Evolutionary conservation across 2,329 filamentous ascomycete genomes (phyloP).

Genomic region (Penicillium sp.): DNA sequence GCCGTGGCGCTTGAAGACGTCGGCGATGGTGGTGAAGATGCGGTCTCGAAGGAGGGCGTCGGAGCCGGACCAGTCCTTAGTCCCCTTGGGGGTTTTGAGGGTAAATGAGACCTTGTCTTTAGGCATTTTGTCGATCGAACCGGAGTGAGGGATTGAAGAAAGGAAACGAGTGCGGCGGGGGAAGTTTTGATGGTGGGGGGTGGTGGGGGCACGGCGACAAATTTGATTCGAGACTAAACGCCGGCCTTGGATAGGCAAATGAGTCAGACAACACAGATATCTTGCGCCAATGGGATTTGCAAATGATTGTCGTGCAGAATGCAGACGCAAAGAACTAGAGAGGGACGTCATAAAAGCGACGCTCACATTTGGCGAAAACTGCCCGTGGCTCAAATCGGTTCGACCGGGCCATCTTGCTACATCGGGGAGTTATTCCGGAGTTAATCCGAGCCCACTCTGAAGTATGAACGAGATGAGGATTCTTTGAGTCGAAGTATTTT

Average conservation of each 20-base stretch:
- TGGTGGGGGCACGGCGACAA: conserved; percentile 29
- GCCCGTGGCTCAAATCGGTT: conserved; percentile 12
- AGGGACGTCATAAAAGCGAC: conserved; percentile 33
- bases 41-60: conserved; percentile 79
- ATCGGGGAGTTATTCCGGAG: conserved; percentile 16
- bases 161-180: conserved; percentile 28
- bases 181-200: conserved; percentile 28
- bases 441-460: conserved; percentile 17
- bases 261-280: conserved; percentile 18
- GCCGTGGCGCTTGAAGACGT: conserved; percentile 82
- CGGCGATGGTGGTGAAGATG: conserved; percentile 73
- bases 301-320: conserved; percentile 33
- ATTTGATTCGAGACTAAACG: conserved; percentile 28
- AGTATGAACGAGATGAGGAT: background rate
- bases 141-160: conserved; percentile 21
- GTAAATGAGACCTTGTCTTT: conserved; percentile 56
- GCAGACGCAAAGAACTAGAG: conserved; percentile 20
- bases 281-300: conserved; percentile 16
- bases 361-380: conserved; percentile 14
- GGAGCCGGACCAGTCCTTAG: conserved; percentile 79
- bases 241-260: conserved; percentile 18
- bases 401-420: conserved; percentile 16
- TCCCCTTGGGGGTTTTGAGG: conserved; percentile 89
- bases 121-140: conserved; percentile 24
- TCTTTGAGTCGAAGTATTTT: background rate